Percentiles rank a stretch among this genome's conserved stretches.
Evolutionary conservation across 352 stramenopile species (phyloP).

Genomic region (Pythium oligandrum): DNA sequence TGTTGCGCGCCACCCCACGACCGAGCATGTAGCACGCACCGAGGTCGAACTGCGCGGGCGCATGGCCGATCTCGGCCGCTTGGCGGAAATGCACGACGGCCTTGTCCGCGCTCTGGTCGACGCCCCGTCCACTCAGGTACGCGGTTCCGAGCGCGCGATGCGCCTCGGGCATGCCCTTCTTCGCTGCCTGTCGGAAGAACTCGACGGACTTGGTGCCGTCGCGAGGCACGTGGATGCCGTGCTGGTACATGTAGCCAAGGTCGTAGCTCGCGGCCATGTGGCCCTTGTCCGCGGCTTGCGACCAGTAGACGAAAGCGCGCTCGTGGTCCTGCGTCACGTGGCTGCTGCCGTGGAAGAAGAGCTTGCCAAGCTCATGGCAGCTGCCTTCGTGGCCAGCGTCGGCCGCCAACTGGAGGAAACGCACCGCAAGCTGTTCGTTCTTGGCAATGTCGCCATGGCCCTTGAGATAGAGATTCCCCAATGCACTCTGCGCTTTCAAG

Average conservation of each 20-base stretch:
- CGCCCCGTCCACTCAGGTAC: slow-evolving; percentile 40
- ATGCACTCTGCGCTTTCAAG: slow-evolving; percentile 59
- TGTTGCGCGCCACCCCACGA: slow-evolving; percentile 49
- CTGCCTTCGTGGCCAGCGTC: slow-evolving; percentile 62
- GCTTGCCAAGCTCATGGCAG: slow-evolving; percentile 73
- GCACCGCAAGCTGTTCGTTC: slow-evolving; percentile 38
- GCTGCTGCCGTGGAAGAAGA: slow-evolving; percentile 53
- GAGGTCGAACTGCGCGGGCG: slow-evolving; percentile 69
- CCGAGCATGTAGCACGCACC: slow-evolving; percentile 78
- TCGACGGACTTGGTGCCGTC: slow-evolving; percentile 52
- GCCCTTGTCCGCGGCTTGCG: slow-evolving; percentile 41
- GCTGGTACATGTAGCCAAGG: slow-evolving; percentile 67
- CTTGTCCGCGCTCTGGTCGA: slow-evolving; percentile 21
- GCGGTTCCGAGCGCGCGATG: slow-evolving; percentile 55
- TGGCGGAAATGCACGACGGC: slow-evolving; percentile 52
- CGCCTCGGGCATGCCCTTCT: slow-evolving; percentile 64
- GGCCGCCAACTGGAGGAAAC: slow-evolving; percentile 60
- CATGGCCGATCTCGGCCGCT: slow-evolving; percentile 55
- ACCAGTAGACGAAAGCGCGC: slow-evolving; percentile 61
- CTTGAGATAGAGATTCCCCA: slow-evolving; percentile 67
- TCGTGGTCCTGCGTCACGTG: slow-evolving; percentile 24
- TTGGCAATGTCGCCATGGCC: slow-evolving; percentile 42
- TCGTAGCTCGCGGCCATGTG: slow-evolving; percentile 76
- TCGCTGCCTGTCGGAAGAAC: slow-evolving; percentile 53
- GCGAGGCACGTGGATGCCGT: slow-evolving; percentile 56